A percentile compares a stretch with the other conserved stretches of the same genome.
Conservation (phyloP, 164 flowering plant genomes). For the Liriodendron chinense region DNA sequence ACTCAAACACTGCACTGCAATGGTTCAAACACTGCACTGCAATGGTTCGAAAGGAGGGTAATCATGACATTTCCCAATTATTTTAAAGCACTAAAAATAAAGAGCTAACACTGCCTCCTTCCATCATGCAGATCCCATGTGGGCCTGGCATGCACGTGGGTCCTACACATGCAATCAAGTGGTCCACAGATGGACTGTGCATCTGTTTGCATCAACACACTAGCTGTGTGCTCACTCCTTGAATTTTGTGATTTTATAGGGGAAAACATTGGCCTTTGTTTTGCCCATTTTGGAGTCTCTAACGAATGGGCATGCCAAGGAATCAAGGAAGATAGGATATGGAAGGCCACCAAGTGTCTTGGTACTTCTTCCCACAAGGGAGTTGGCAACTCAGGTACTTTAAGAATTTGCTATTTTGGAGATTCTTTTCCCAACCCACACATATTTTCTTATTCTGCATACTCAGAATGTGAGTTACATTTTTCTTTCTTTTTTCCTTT, state of each 20-base stretch:
- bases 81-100: no score
- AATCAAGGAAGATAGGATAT: slow-evolving; percentile 65
- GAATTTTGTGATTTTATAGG: slow-evolving; percentile 35
- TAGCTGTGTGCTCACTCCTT: background rate
- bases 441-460: background rate
- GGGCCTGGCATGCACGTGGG: background rate
- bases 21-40: no score
- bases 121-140: background rate
- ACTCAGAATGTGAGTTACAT: background rate
- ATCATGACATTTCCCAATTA: no score
- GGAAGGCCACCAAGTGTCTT: slow-evolving; percentile 83
- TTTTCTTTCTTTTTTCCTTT: background rate
- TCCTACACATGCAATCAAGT: background rate
- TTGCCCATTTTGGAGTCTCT: slow-evolving; percentile 89
- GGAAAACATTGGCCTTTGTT: slow-evolving; percentile 88
- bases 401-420: background rate
- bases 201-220: background rate
- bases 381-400: slow-evolving; percentile 78
- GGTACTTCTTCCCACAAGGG: slow-evolving; percentile 82
- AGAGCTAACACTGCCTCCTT: no score
- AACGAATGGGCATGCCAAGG: slow-evolving; percentile 56
- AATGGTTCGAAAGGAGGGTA: no score
- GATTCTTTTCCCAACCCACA: background rate
- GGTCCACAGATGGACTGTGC: background rate
- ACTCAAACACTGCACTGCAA: no score